Conservation (phyloP, 2,329 filamentous ascomycete genomes). For the Trichoderma pleuroti region DNA sequence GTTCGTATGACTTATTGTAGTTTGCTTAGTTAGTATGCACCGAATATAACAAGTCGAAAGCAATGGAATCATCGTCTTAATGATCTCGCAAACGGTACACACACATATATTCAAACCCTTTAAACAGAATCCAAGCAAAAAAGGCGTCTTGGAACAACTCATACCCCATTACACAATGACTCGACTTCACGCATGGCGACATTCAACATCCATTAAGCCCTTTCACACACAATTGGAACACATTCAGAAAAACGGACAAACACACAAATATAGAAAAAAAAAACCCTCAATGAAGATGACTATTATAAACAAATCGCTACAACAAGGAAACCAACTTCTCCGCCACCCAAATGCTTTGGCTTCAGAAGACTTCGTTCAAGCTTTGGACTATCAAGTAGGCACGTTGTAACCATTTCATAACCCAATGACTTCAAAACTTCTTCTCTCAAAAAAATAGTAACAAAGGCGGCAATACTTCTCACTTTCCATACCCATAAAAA, state of each 20-base stretch:
- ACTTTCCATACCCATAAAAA: slow-evolving; percentile 11
- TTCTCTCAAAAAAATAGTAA: slow-evolving; percentile 1
- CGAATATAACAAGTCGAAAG: not conserved
- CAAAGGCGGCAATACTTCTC: slow-evolving; percentile 1
- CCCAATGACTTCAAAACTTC: slow-evolving; percentile 5
- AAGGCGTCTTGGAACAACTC: not conserved
- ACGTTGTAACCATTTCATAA: slow-evolving; percentile 5
- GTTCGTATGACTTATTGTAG: not conserved
- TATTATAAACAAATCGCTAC: slow-evolving; percentile 9
- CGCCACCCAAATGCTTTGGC: not conserved
- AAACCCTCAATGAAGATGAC: not conserved
- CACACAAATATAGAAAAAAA: not conserved
- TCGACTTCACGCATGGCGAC: not conserved
- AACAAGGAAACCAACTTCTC: not conserved
- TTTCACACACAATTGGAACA: not conserved
- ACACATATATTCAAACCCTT: not conserved
- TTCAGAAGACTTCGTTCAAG: not conserved
- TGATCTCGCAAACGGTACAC: not conserved
- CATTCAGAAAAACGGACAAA: not conserved
- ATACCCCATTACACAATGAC: not conserved
- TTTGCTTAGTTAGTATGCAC: not conserved
- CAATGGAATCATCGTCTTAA: not conserved
- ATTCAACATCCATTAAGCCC: not conserved
- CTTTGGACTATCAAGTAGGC: not conserved
- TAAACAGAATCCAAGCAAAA: not conserved